Conservation (phyloP, 2,329 filamentous ascomycete genomes). For the Acephala macrosclerotiorum region DNA sequence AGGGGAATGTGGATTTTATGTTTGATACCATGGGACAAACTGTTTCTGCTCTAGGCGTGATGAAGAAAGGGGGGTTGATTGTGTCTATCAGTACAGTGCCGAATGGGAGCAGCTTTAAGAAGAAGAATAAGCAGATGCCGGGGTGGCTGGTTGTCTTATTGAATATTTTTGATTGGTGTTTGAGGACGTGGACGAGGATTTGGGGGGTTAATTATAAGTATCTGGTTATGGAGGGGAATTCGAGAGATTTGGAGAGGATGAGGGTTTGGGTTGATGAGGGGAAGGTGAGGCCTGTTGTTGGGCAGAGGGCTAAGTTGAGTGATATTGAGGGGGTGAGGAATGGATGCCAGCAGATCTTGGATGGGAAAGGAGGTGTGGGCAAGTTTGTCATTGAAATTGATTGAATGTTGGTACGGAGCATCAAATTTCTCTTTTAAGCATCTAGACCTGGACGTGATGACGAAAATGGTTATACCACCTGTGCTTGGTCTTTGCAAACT, state of each 20-base stretch:
- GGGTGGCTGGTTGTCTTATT: slow-evolving; percentile 37
- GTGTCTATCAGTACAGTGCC: slow-evolving; percentile 41
- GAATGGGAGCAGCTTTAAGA: slow-evolving; percentile 47
- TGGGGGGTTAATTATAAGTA: slow-evolving; percentile 49
- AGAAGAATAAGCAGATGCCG: slow-evolving; percentile 40
- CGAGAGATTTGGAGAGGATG: slow-evolving; percentile 45
- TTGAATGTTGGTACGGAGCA: neutral
- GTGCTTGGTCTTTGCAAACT: too few species aligned
- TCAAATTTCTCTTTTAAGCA: too few species aligned
- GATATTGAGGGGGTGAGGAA: slow-evolving; percentile 48
- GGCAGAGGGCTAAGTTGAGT: slow-evolving; percentile 42
- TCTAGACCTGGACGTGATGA: too few species aligned
- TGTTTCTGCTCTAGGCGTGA: slow-evolving; percentile 46
- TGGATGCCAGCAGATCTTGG: slow-evolving; percentile 47
- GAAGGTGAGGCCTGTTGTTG: slow-evolving; percentile 46
- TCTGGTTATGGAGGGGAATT: slow-evolving; percentile 46
- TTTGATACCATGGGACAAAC: slow-evolving; percentile 50
- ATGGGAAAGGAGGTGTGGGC: slow-evolving; percentile 50
- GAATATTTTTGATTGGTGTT: slow-evolving; percentile 44
- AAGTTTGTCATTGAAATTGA: slow-evolving; percentile 49
- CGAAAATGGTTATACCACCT: too few species aligned
- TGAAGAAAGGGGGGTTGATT: slow-evolving; percentile 47
- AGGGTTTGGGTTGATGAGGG: slow-evolving; percentile 40
- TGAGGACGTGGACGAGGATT: slow-evolving; percentile 43
- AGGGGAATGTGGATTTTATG: slow-evolving; percentile 50